Evolutionary conservation across 106 monocot species (phyloP), one percentile per base, ranked within the genome.

Genomic region (Iris macrosiphon): DNA sequence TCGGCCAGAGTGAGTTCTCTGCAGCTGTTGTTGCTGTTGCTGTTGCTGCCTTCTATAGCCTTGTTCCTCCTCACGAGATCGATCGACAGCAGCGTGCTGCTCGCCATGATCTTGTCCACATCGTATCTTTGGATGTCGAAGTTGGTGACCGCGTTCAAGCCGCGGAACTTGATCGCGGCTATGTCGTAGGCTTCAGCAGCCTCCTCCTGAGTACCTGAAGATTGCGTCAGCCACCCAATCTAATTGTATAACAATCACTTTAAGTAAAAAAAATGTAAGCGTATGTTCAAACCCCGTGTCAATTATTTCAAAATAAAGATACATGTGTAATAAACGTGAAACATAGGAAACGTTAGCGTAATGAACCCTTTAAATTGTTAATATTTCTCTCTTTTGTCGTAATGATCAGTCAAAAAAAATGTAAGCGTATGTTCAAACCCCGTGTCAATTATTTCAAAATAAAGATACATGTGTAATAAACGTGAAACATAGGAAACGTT

Each of bases 121-220:
- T 80, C 58, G 21, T 80, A 75, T 38, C 75, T 60, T 31, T 54
- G 62, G 18, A 70, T 55, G 25, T 66, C 70, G 29, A 84, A 84
- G 68, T 84, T 84, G 2, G 83, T 84, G 4, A 84, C 75, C 0
- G 83, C 83, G 32, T 75, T 78, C 10, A 34, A 34, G 0, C 83
- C 83, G 4, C 83, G 65, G 62, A 84, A 84, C 56, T 84, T 84
- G 62, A 84, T 84, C 1, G 83, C 83, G 15, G 83, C 83, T 31
- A 84, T 62, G 34, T 84, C 83, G 29, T 84, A 84, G 0, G 83
- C 83, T 63, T 84, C 83, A 3, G 83, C 83, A 17, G 83, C 83
- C 52, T 84, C 83, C 64, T 71, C 83, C 34, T 84, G 67, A 0
- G 83, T 74, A 21, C 62, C 83, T 83, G 62, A 31, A 30, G n/a